These are phyloP conservation scores for Boletus pseudopeckii DNA, from an alignment of 768 basidiomycete genomes.

Conservation along the genomic window DNA sequence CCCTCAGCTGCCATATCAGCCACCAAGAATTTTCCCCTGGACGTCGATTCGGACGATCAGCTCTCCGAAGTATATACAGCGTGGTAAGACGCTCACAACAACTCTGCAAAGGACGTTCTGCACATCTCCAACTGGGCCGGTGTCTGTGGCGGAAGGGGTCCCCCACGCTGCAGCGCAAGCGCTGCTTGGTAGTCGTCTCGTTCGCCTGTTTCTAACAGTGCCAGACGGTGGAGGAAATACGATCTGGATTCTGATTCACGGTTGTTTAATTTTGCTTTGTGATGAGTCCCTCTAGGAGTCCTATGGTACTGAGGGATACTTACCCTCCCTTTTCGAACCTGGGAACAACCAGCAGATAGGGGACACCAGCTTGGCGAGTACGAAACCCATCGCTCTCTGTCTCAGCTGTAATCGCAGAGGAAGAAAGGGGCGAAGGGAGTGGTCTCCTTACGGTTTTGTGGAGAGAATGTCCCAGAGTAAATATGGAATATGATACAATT, in stretches of 20 bases:
- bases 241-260: slow-evolving; percentile 3
- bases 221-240: slow-evolving; percentile 3
- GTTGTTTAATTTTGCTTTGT: not conserved
- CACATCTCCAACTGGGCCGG: slow-evolving; percentile 20
- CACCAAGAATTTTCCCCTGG: slow-evolving; percentile 14
- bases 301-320: not conserved
- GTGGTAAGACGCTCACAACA: slow-evolving; percentile 4
- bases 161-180: slow-evolving; percentile 35
- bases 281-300: not conserved
- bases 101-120: slow-evolving; percentile 7
- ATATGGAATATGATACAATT: not conserved
- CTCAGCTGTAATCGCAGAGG: too few species aligned
- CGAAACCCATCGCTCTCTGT: slow-evolving; percentile 5
- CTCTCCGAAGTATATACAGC: too few species aligned
- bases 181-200: slow-evolving; percentile 16
- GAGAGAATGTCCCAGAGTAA: not conserved
- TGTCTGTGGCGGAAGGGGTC: slow-evolving; percentile 19
- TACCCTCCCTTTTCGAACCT: slow-evolving; percentile 1
- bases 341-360: not conserved
- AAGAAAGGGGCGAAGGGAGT: not conserved
- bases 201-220: slow-evolving; percentile 14
- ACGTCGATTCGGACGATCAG: not conserved
- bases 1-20: not conserved
- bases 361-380: slow-evolving; percentile 1
- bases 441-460: not conserved